A percentile compares a stretch with the other conserved stretches of the same genome.
Evolutionary conservation across 2,329 filamentous ascomycete species (phyloP).

Genomic region (Kalmusia sp.): DNA sequence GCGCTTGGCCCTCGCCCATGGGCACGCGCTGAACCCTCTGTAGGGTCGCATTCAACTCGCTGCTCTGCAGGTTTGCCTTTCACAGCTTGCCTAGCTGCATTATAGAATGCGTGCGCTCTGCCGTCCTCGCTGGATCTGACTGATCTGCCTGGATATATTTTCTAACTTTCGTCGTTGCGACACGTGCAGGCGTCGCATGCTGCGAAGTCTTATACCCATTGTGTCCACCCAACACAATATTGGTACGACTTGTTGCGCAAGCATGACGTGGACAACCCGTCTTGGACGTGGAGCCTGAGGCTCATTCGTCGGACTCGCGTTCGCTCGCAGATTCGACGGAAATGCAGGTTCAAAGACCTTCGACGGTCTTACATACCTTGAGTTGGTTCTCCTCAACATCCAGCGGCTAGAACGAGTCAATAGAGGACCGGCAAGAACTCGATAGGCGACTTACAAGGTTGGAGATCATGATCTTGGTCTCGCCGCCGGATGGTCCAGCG

Average conservation of each 20-base stretch:
- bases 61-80: slow-evolving; percentile 14
- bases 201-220: slow-evolving; percentile 38
- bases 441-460: slow-evolving; percentile 77
- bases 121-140: slow-evolving; percentile 19
- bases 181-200: slow-evolving; percentile 37
- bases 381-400: slow-evolving; percentile 97
- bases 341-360: slow-evolving; percentile 50
- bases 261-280: slow-evolving; percentile 34
- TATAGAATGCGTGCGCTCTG: slow-evolving; percentile 20
- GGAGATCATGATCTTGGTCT: slow-evolving; percentile 98
- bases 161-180: slow-evolving; percentile 35
- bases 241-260: slow-evolving; percentile 35
- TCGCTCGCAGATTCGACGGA: slow-evolving; percentile 38
- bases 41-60: slow-evolving; percentile 10
- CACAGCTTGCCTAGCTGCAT: slow-evolving; percentile 19
- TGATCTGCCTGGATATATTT: slow-evolving; percentile 23
- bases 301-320: slow-evolving; percentile 40
- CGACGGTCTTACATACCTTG: slow-evolving; percentile 97
- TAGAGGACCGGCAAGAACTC: slow-evolving; percentile 8
- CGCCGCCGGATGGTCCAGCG: slow-evolving; percentile 65
- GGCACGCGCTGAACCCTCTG: slow-evolving; percentile 5
- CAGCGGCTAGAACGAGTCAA: slow-evolving; percentile 75
- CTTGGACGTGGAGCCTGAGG: slow-evolving; percentile 21
- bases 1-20: slow-evolving; percentile 9
- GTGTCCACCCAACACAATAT: slow-evolving; percentile 40